These are phyloP conservation scores for Phytophthora cryptogea DNA, from an alignment of 352 stramenopile genomes.

Conservation along the genomic window DNA sequence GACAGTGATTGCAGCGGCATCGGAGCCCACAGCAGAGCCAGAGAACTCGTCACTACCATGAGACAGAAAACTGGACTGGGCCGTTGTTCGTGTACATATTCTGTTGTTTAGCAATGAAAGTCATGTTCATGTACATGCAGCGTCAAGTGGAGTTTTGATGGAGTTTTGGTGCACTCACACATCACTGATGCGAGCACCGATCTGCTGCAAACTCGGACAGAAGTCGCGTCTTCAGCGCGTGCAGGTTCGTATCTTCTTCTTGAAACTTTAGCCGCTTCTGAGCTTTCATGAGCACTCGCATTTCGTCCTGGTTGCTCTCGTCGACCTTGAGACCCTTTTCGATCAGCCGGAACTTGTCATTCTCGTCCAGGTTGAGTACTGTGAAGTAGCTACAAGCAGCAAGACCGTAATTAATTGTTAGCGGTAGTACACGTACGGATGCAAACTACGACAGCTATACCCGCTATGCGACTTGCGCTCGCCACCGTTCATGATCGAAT, in stretches of 20 bases:
- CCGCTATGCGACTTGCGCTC: slow-evolving; percentile 49
- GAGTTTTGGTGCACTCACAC: slow-evolving; percentile 8
- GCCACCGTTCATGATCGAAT: slow-evolving; percentile 22
- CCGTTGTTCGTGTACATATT: too few species aligned
- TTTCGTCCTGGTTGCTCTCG: slow-evolving; percentile 33
- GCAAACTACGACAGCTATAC: slow-evolving; percentile 11
- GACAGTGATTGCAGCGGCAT: slow-evolving; percentile 4
- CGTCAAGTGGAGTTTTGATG: neutral
- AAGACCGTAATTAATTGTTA: neutral
- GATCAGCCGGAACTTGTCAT: slow-evolving; percentile 37
- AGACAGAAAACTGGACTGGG: neutral
- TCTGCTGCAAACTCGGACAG: slow-evolving; percentile 24
- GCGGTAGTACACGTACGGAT: neutral
- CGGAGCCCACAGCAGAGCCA: slow-evolving; percentile 4
- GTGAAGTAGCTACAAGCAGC: slow-evolving; percentile 37
- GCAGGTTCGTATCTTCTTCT: slow-evolving; percentile 40
- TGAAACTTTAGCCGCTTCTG: slow-evolving; percentile 50
- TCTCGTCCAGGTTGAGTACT: slow-evolving; percentile 45
- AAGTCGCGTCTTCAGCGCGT: slow-evolving; percentile 30
- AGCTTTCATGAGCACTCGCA: slow-evolving; percentile 46
- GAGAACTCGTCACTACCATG: slow-evolving; percentile 2
- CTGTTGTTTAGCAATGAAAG: neutral
- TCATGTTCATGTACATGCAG: slow-evolving; percentile 4
- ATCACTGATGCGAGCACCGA: slow-evolving; percentile 17
- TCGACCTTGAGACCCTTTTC: slow-evolving; percentile 39